Evolutionary conservation across 768 basidiomycete genomes (phyloP).

Genomic region (Tephrocybe sp.): DNA sequence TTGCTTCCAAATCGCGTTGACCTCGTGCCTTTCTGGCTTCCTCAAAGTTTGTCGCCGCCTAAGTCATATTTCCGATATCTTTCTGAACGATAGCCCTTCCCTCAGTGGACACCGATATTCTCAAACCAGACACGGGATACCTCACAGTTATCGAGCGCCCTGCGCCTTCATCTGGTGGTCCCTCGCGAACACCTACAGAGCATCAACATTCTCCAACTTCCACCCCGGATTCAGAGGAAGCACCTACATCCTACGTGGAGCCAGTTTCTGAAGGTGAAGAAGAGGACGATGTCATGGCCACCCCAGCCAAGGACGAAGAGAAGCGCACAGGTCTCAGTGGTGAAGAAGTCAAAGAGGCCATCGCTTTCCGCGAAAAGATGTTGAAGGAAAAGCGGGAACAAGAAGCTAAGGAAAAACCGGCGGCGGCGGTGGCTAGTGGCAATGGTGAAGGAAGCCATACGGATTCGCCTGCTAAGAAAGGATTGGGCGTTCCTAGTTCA

Average conservation of each 20-base stretch:
- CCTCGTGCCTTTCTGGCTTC: conserved; percentile 97
- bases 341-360: conserved; percentile 78
- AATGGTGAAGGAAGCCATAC: conserved; percentile 11
- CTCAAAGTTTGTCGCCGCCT: conserved; percentile 67
- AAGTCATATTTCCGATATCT: not conserved
- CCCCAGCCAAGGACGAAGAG: conserved; percentile 79
- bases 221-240: conserved; percentile 23
- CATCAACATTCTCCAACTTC: conserved; percentile 44
- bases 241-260: conserved; percentile 65
- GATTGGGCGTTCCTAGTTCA: conserved; percentile 20
- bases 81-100: not conserved
- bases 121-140: conserved; percentile 86
- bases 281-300: conserved; percentile 69
- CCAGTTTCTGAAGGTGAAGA: conserved; percentile 96
- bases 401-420: conserved; percentile 23
- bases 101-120: conserved; percentile 91
- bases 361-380: conserved; percentile 82
- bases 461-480: conserved; percentile 30
- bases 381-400: conserved; percentile 49
- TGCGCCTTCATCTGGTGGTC: conserved; percentile 30
- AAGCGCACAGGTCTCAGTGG: conserved; percentile 75
- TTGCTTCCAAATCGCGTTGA: conserved; percentile 91
- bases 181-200: conserved; percentile 48
- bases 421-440: not conserved
- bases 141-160: conserved; percentile 78